Conservation (phyloP, 106 monocot genomes). For the Phalaenopsis equestris region DNA sequence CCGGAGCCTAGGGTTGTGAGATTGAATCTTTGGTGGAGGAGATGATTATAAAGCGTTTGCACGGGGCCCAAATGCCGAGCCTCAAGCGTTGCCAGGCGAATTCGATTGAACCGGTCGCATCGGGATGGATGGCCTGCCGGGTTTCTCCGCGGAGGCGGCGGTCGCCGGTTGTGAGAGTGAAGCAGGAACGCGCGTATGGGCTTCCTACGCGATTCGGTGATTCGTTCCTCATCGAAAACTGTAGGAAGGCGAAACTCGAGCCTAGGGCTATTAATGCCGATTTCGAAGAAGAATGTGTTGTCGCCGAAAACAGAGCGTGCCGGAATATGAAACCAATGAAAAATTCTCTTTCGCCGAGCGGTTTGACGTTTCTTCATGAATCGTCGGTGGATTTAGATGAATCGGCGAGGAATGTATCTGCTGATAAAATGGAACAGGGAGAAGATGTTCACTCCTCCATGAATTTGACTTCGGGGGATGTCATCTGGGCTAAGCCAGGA, state of each 20-base stretch:
- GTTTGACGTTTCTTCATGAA: conserved; percentile 23
- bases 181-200: conserved; percentile 19
- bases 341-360: conserved; percentile 26
- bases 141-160: conserved; percentile 38
- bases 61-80: conserved; percentile 33
- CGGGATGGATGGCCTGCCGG: conserved; percentile 18
- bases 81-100: conserved; percentile 37
- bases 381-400: neutral
- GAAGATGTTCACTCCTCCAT: conserved; percentile 10
- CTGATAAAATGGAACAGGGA: conserved; percentile 6
- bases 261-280: conserved; percentile 17
- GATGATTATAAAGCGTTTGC: conserved; percentile 56
- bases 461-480: conserved; percentile 53
- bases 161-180: conserved; percentile 27
- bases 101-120: conserved; percentile 8
- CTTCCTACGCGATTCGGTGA: conserved; percentile 18
- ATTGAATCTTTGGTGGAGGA: neutral
- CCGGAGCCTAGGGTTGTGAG: conserved; percentile 13
- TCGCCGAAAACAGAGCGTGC: neutral
- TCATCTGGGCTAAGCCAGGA: conserved; percentile 87
- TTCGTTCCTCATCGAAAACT: conserved; percentile 59
- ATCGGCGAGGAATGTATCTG: neutral
- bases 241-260: conserved; percentile 52
- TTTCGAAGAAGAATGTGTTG: conserved; percentile 2
- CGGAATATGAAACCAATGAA: conserved; percentile 5